A percentile compares a stretch with the other conserved stretches of the same genome.
These are phyloP conservation scores for Malassezia arunalokei DNA, from an alignment of 1,284 basidiomycete species.

Conservation along the genomic window DNA sequence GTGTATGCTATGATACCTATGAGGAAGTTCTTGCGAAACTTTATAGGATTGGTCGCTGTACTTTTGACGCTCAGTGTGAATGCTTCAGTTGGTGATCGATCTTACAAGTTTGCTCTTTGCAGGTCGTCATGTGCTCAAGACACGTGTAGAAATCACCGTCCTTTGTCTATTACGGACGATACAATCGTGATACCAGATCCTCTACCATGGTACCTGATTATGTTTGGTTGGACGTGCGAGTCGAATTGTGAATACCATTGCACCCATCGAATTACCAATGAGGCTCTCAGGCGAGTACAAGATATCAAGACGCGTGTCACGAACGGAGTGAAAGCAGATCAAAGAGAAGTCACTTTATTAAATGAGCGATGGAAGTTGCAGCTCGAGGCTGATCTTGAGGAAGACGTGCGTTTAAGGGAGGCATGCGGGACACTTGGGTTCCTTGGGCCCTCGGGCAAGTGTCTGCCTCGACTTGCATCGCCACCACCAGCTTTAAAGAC, in stretches of 20 bases:
- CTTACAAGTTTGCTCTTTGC: slow-evolving; percentile 32
- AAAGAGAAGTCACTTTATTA: background rate
- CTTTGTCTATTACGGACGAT: slow-evolving; percentile 21
- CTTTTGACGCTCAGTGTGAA: background rate
- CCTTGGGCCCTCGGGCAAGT: background rate
- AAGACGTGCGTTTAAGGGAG: background rate
- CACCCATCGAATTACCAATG: slow-evolving; percentile 67
- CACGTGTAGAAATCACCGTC: slow-evolving; percentile 25
- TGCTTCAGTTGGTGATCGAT: slow-evolving; percentile 41
- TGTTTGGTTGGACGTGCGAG: slow-evolving; percentile 59
- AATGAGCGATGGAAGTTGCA: slow-evolving; percentile 10
- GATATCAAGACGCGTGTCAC: slow-evolving; percentile 42
- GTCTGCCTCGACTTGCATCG: background rate
- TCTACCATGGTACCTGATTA: slow-evolving; percentile 52
- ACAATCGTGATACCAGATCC: slow-evolving; percentile 23
- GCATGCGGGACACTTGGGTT: background rate
- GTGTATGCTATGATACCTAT: background rate
- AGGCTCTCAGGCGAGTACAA: slow-evolving; percentile 48
- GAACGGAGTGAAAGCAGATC: slow-evolving; percentile 12
- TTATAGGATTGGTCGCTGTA: background rate
- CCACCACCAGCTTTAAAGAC: slow-evolving; percentile 3
- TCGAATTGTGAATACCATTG: slow-evolving; percentile 83
- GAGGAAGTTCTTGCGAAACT: background rate
- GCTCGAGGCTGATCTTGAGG: background rate
- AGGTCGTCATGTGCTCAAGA: slow-evolving; percentile 33